phyloP scores from a whole-genome alignment of 805 yeast genomes.

The Osmozyma mogii region DNA sequence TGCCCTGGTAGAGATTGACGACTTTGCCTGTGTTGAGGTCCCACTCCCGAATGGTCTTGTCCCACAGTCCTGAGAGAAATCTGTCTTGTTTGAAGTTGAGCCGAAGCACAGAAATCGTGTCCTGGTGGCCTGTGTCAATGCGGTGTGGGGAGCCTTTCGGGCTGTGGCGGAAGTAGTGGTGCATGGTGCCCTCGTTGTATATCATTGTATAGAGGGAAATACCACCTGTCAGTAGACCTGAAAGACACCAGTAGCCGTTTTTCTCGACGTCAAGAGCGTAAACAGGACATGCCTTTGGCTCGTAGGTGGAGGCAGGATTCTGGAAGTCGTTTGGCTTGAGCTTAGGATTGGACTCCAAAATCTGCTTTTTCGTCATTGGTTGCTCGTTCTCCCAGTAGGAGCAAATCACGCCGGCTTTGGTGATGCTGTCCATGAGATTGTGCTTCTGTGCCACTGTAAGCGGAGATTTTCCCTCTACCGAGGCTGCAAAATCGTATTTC shows the following conservation, averaged over 20 bases:
- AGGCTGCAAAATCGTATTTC: constrained; percentile 77
- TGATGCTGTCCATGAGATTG: constrained; percentile 75
- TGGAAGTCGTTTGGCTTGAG: constrained; percentile 27
- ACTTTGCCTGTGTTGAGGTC: constrained; percentile 69
- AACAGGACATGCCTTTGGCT: constrained; percentile 73
- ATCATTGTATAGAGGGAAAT: constrained; percentile 77
- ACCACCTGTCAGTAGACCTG: constrained; percentile 82
- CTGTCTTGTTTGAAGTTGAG: constrained; percentile 54
- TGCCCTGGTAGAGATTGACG: constrained; percentile 41
- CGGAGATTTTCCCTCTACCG: constrained; percentile 80
- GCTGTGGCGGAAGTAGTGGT: constrained; percentile 54
- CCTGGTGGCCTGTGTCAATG: constrained; percentile 46
- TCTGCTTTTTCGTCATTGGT: constrained; percentile 48
- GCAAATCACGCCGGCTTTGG: constrained; percentile 72
- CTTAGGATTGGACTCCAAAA: constrained; percentile 31
- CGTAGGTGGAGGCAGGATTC: constrained; percentile 35
- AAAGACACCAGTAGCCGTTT: constrained; percentile 74
- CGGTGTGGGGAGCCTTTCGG: constrained; percentile 14
- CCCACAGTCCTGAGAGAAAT: constrained; percentile 88
- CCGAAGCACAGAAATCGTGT: constrained; percentile 65
- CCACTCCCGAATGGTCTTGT: constrained; percentile 71
- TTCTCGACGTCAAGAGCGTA: constrained; percentile 79
- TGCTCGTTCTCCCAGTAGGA: constrained; percentile 97
- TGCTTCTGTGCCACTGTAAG: constrained; percentile 89
- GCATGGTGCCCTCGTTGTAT: constrained; percentile 72